Evolutionary conservation across 2,329 filamentous ascomycete genomes (phyloP), one percentile per base, ranked within the genome.

Genomic region (Madurella mycetomatis): DNA sequence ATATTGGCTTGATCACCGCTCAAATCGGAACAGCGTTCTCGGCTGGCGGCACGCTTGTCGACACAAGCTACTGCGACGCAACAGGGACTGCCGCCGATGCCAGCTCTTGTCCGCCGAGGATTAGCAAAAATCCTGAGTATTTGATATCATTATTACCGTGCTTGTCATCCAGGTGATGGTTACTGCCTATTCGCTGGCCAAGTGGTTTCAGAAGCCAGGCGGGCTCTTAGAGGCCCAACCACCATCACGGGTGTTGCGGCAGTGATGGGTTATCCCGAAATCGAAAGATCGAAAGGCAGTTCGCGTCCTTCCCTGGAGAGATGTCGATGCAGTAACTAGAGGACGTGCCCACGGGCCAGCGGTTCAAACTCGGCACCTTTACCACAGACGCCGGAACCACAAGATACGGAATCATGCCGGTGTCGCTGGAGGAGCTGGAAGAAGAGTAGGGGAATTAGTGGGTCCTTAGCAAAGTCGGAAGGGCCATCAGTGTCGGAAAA

Each of bases 221-320:
- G 51, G 54, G 4, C 42, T 62, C 12, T 57, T 56, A 2, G 59
- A 54, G n/a, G 59, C 16, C 58, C 62, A 9, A 62, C 62, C 7
- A 59, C 56, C 2, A 64, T 64, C 31, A 54, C 59, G 32, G 62
- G 60, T 3, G 60, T 64, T 34, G 59, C 57, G 5, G 55, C 51
- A 30, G 57, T 64, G 7, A 64, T 64, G 62, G 62, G 62, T 45
- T 60, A 64, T 19, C 62, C 62, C 1, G 53, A 61, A 37, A 44
- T 64, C 13, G 62, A 64, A 42, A n/a, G 41, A 44, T 64, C 13
- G 62, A 64, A 42, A n/a, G 51, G 18, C 53, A 56, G 34, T 64
- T 64, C 30, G 43, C 49, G 3, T 34, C 31, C 11, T 51, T 62
- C 13, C 57, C 59, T 1, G 52, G 57, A 1, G 57, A 64, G 37